phyloP scores from a whole-genome alignment of 2,329 filamentous ascomycete genomes.

The Emergomyces africanus region DNA sequence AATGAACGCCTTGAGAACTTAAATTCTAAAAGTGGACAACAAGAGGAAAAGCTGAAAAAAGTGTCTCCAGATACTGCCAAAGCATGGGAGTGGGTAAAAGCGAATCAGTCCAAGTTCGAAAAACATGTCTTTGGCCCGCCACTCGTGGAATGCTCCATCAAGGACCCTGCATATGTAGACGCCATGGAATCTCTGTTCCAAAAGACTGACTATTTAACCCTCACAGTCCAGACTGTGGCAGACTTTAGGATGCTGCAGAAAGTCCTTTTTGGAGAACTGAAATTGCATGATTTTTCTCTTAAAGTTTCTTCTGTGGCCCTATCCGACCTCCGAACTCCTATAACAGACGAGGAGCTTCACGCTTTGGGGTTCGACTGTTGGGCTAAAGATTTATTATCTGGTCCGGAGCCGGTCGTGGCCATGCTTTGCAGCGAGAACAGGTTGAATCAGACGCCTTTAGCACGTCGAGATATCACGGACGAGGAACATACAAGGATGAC shows the following conservation, averaged over 20 bases:
- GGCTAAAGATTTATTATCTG: slow-evolving; percentile 64
- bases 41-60: slow-evolving; percentile 51
- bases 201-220: slow-evolving; percentile 41
- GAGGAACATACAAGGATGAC: slow-evolving; percentile 56
- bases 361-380: slow-evolving; percentile 62
- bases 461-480: slow-evolving; percentile 49
- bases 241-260: slow-evolving; percentile 65
- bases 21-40: slow-evolving; percentile 62
- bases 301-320: slow-evolving; percentile 48
- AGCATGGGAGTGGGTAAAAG: slow-evolving; percentile 73
- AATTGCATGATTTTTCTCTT: slow-evolving; percentile 57
- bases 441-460: slow-evolving; percentile 57
- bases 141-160: slow-evolving; percentile 66
- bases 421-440: slow-evolving; percentile 70
- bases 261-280: slow-evolving; percentile 50
- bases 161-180: slow-evolving; percentile 53
- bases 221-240: slow-evolving; percentile 62
- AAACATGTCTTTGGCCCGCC: slow-evolving; percentile 70
- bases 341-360: slow-evolving; percentile 43
- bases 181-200: slow-evolving; percentile 47
- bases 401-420: slow-evolving; percentile 69
- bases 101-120: slow-evolving; percentile 56
- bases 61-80: slow-evolving; percentile 50
- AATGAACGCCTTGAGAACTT: slow-evolving; percentile 45
- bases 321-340: slow-evolving; percentile 41